Evolutionary conservation across 2,329 filamentous ascomycete species (phyloP).

Genomic region (Lecanicillium sp.): DNA sequence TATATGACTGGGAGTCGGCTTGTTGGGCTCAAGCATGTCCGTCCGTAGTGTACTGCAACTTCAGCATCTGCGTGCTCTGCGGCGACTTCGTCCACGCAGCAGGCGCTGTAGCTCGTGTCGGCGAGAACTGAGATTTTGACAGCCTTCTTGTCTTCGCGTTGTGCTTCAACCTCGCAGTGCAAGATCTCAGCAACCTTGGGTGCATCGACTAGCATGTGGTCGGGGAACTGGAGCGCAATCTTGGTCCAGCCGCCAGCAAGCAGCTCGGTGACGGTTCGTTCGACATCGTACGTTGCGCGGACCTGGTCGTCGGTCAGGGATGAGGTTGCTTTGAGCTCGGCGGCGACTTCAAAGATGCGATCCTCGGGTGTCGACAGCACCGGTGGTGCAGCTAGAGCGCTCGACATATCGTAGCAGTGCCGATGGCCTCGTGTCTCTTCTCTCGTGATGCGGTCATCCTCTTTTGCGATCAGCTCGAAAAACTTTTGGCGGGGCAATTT

Average conservation of each 20-base stretch:
- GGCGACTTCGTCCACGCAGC: conserved; percentile 94
- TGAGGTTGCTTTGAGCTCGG: conserved; percentile 27
- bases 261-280: conserved; percentile 72
- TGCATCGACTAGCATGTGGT: conserved; percentile 83
- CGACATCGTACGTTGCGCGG: conserved; percentile 74
- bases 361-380: conserved; percentile 61
- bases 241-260: conserved; percentile 63
- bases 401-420: conserved; percentile 33
- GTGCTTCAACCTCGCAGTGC: conserved; percentile 20
- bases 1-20: conserved; percentile 82
- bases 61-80: conserved; percentile 90
- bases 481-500: conserved; percentile 14
- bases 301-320: conserved; percentile 60
- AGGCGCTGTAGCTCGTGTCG: conserved; percentile 94
- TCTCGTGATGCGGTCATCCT: neutral
- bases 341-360: conserved; percentile 47
- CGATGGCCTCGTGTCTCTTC: neutral
- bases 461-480: neutral
- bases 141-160: conserved; percentile 16
- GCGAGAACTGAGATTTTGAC: conserved; percentile 71
- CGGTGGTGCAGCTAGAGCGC: conserved; percentile 46
- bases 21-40: conserved; percentile 86
- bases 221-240: conserved; percentile 91
- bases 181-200: conserved; percentile 66
- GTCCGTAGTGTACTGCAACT: conserved; percentile 88